Percentiles rank a stretch among this genome's conserved stretches.
These are phyloP conservation scores for Ophiorrhiza pumila DNA, from an alignment of 257 asterid genomes.

Conservation along the genomic window DNA sequence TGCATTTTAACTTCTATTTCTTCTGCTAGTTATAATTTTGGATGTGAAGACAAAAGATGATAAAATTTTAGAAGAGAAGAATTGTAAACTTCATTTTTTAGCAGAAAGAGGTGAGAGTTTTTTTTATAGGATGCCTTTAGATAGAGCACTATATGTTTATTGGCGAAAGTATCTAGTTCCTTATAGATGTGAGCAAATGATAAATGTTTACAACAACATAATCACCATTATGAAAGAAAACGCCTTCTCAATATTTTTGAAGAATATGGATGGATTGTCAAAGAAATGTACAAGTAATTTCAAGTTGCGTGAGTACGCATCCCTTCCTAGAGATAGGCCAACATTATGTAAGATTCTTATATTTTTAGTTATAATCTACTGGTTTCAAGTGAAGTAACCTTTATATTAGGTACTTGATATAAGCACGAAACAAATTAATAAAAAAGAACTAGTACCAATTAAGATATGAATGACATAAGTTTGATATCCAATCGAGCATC, in stretches of 20 bases:
- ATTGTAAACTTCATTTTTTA: background rate
- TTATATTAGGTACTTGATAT: background rate
- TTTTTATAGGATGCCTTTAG: too few relatives aligned
- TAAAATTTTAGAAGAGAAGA: too few relatives aligned
- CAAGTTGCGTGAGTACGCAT: constrained; percentile 76
- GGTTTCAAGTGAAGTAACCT: background rate
- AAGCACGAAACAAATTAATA: background rate
- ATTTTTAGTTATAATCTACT: background rate
- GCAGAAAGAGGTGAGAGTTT: background rate
- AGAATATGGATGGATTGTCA: constrained; percentile 59
- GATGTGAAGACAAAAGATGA: background rate
- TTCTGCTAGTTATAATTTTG: background rate
- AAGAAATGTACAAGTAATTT: constrained; percentile 77
- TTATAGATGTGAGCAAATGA: background rate
- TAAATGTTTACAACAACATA: constrained; percentile 9
- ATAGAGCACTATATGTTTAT: background rate
- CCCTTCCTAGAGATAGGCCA: constrained; percentile 51
- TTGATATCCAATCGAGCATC: background rate
- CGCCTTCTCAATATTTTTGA: constrained; percentile 62
- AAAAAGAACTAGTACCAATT: background rate
- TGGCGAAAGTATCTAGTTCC: background rate
- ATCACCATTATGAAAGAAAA: constrained; percentile 9
- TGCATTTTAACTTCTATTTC: background rate
- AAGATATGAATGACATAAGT: background rate
- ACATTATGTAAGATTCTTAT: background rate